Conservation (phyloP, 1,139 yeast genomes). For the Candida neerlandica region DNA sequence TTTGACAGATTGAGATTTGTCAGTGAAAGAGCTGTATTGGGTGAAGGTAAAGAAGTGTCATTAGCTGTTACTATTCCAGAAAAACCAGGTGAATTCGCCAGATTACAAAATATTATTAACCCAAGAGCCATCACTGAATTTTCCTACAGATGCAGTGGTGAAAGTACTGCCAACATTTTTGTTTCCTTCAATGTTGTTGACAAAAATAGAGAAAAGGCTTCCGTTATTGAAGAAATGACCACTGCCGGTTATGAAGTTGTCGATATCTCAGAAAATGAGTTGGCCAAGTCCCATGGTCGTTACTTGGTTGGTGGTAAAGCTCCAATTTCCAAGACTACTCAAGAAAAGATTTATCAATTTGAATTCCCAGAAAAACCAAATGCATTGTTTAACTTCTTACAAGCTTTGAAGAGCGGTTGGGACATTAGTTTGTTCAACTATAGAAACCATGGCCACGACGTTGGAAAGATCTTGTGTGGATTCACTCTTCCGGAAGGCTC, state of each 20-base stretch:
- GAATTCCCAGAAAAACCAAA: conserved; percentile 99
- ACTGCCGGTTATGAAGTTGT: conserved; percentile 60
- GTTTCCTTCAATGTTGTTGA: conserved; percentile 84
- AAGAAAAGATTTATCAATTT: conserved; percentile 79
- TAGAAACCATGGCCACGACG: conserved; percentile 94
- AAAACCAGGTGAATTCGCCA: conserved; percentile 83
- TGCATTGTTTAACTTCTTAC: conserved; percentile 79
- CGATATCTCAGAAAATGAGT: conserved; percentile 88
- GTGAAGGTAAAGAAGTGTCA: conserved; percentile 96
- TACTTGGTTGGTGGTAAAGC: conserved; percentile 89
- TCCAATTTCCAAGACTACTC: conserved; percentile 25
- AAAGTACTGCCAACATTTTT: conserved; percentile 72
- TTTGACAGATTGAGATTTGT: conserved; percentile 94
- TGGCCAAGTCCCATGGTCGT: conserved; percentile 96
- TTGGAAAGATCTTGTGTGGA: conserved; percentile 91
- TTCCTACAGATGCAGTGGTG: conserved; percentile 71
- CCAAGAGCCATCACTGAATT: conserved; percentile 94
- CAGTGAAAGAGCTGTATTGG: conserved; percentile 96
- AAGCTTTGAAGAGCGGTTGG: conserved; percentile 76
- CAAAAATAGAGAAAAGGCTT: conserved; percentile 55
- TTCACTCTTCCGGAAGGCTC: conserved; percentile 80
- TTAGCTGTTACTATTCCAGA: conserved; percentile 90
- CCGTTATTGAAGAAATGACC: conserved; percentile 42
- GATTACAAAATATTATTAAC: conserved; percentile 70
- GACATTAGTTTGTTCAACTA: conserved; percentile 92